These are phyloP conservation scores for Colletotrichum cereale DNA, from an alignment of 2,329 filamentous ascomycete genomes.

Conservation along the genomic window DNA sequence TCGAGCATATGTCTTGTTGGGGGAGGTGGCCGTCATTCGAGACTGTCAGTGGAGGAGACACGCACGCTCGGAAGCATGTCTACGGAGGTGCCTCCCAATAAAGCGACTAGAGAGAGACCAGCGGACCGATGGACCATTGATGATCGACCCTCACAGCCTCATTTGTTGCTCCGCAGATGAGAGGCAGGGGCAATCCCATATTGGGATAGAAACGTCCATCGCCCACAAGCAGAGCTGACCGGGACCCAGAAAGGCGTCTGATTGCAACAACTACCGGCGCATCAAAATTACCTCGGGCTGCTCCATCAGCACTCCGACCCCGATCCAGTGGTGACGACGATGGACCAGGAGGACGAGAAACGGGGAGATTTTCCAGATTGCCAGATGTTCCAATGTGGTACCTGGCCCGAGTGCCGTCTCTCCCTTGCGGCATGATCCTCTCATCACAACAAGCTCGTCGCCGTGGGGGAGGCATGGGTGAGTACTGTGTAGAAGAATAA, in stretches of 20 bases:
- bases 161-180: conserved; percentile 28
- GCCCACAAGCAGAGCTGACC: conserved; percentile 1
- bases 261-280: conserved; percentile 37
- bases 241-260: conserved; percentile 24
- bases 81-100: not conserved
- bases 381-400: conserved; percentile 15
- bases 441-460: conserved; percentile 6
- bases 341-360: conserved; percentile 13
- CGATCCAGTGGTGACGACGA: conserved; percentile 34
- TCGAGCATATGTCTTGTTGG: conserved; percentile 22
- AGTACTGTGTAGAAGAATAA: conserved; percentile 26
- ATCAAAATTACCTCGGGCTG: conserved; percentile 28
- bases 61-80: conserved; percentile 2
- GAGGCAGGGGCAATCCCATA: conserved; percentile 30
- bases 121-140: conserved; percentile 18
- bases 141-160: conserved; percentile 37
- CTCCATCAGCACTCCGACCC: conserved; percentile 20
- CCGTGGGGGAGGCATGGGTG: not conserved
- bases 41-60: conserved; percentile 16
- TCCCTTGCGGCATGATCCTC: conserved; percentile 13
- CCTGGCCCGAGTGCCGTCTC: conserved; percentile 20
- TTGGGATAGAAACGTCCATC: conserved; percentile 29
- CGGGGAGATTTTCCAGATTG: conserved; percentile 28
- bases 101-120: conserved; percentile 2
- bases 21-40: conserved; percentile 21